Evolutionary conservation across 2,329 filamentous ascomycete species (phyloP).

Genomic region (Trichoderma atrobrunneum): DNA sequence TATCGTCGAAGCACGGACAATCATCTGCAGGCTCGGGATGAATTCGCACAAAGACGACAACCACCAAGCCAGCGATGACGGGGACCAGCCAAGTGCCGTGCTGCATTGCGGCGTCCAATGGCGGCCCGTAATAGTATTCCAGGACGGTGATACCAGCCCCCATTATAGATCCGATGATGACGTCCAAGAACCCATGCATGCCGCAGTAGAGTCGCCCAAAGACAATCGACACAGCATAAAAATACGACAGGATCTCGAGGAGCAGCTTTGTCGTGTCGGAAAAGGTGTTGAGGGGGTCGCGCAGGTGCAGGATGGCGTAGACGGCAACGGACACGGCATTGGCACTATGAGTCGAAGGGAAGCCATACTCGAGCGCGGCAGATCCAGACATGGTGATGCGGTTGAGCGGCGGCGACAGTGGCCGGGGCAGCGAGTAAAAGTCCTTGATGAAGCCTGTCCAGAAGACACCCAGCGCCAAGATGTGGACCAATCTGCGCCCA

Average conservation of each 20-base stretch:
- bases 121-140: conserved; percentile 59
- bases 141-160: conserved; percentile 63
- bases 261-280: conserved; percentile 55
- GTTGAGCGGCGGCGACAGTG: conserved; percentile 85
- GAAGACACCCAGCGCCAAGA: conserved; percentile 76
- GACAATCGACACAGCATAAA: conserved; percentile 86
- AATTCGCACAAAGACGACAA: conserved; percentile 77
- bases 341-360: conserved; percentile 94
- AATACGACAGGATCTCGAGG: conserved; percentile 70
- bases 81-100: conserved; percentile 63
- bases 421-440: conserved; percentile 85
- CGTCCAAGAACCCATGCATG: conserved; percentile 97
- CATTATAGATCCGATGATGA: conserved; percentile 73
- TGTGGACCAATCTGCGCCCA: conserved; percentile 60
- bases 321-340: conserved; percentile 94
- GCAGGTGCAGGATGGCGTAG: conserved; percentile 72
- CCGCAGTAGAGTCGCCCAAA: conserved; percentile 92
- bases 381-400: conserved; percentile 98
- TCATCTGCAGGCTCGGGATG: conserved; percentile 96
- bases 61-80: conserved; percentile 59
- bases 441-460: conserved; percentile 94
- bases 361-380: conserved; percentile 92
- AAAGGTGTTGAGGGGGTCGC: conserved; percentile 61
- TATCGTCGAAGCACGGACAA: conserved; percentile 96
- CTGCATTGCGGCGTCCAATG: conserved; percentile 69